These are phyloP conservation scores for Linnemannia zychae DNA, from an alignment of 192 early-diverging fungal species.

Conservation along the genomic window DNA sequence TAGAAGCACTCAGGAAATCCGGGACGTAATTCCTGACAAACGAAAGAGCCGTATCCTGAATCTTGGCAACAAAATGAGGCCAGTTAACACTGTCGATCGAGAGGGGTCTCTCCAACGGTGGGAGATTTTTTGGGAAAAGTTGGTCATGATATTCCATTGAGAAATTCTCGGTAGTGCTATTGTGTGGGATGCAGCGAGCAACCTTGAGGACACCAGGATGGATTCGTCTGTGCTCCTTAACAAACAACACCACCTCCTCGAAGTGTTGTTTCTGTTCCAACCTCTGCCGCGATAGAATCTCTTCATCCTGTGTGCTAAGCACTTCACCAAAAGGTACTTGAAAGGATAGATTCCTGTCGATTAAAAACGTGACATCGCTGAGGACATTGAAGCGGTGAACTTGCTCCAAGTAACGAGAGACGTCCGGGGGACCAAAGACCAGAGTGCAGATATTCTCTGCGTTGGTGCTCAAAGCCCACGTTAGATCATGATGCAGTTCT, in stretches of 20 bases:
- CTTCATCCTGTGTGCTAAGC: background rate
- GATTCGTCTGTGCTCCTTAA: conserved; percentile 5
- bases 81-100: background rate
- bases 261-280: background rate
- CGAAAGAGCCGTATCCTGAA: background rate
- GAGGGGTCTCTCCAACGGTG: background rate
- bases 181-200: background rate
- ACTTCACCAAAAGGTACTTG: background rate
- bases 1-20: background rate
- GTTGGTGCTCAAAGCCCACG: background rate
- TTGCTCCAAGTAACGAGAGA: background rate
- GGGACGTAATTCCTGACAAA: background rate
- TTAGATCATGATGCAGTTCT: background rate
- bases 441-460: background rate
- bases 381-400: conserved; percentile 15
- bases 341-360: conserved; percentile 8
- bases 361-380: conserved; percentile 14
- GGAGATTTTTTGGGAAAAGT: background rate
- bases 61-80: background rate
- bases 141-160: background rate
- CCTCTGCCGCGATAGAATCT: background rate
- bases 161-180: background rate
- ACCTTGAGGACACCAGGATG: background rate
- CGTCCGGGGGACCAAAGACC: background rate
- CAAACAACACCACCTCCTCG: conserved; percentile 23